These are phyloP conservation scores for Aurantiochytrium sp. DNA, from an alignment of 108 stramenopile genomes.

Conservation along the genomic window DNA sequence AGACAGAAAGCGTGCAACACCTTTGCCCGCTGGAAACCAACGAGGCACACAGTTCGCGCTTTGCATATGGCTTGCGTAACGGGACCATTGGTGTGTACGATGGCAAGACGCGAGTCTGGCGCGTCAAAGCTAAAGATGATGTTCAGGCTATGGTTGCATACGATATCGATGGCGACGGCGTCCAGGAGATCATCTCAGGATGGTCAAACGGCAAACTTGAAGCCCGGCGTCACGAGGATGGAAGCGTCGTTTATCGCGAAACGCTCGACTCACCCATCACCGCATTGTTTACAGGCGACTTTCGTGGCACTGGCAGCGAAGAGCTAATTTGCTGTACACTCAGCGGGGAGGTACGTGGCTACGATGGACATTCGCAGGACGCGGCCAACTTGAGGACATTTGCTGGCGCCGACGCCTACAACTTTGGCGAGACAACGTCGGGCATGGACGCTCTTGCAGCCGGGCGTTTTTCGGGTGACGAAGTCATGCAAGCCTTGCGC, in stretches of 20 bases:
- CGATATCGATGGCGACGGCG: conserved; percentile 49
- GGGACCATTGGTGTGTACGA: conserved; percentile 54
- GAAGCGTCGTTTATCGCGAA: conserved; percentile 27
- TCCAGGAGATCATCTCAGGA: conserved; percentile 38
- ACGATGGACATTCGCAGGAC: not conserved
- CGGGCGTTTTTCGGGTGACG: not conserved
- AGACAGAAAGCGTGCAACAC: conserved; percentile 35
- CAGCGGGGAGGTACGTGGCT: conserved; percentile 42
- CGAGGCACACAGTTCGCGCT: not conserved
- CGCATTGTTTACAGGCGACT: conserved; percentile 27
- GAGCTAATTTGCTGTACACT: conserved; percentile 28
- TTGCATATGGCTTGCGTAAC: conserved; percentile 46
- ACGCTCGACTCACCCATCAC: not conserved
- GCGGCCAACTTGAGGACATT: not conserved
- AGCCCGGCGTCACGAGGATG: conserved; percentile 20
- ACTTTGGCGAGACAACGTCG: too few species aligned
- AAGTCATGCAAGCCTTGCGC: not conserved
- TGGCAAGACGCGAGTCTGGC: conserved; percentile 39
- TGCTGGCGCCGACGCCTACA: not conserved
- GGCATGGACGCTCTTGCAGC: not conserved
- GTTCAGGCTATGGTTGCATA: conserved; percentile 28
- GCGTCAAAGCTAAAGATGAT: conserved; percentile 48
- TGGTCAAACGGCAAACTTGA: conserved; percentile 45
- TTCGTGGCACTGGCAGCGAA: not conserved
- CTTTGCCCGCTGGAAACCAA: not conserved